phyloP scores from a whole-genome alignment of 441 rosid species.

The Populus trichocarpa region DNA sequence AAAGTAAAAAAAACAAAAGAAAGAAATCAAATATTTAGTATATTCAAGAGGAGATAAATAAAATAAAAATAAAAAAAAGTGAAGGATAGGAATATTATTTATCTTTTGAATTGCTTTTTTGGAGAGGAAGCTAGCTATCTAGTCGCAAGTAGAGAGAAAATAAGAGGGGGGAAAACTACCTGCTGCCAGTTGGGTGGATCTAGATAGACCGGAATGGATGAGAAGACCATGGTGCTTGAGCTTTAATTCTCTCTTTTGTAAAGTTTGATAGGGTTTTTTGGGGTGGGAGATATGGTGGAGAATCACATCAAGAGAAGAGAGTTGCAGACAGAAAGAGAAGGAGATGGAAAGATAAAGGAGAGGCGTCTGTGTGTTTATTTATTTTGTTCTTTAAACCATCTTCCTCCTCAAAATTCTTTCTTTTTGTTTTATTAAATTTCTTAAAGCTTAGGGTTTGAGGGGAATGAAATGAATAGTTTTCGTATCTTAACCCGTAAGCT shows the following conservation, averaged over 20 bases:
- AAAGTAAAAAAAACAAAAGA: conserved; percentile 1
- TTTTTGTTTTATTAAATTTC: conserved; percentile 51
- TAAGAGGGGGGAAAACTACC: conserved; percentile 25
- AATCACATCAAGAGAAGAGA: conserved; percentile 58
- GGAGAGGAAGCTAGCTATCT: conserved; percentile 24
- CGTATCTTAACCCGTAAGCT: conserved; percentile 42
- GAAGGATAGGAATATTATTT: conserved; percentile 33
- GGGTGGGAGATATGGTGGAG: conserved; percentile 39
- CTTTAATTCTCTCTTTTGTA: conserved; percentile 50
- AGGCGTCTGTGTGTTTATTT: conserved; percentile 29
- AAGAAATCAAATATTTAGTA: conserved; percentile 23
- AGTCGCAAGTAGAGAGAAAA: not conserved
- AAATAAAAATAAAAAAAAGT: conserved; percentile 3
- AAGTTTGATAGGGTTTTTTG: conserved; percentile 40
- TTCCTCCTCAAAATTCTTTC: conserved; percentile 17
- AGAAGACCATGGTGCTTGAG: conserved; percentile 69
- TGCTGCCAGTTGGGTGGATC: conserved; percentile 95
- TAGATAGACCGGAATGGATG: conserved; percentile 84
- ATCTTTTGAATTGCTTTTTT: conserved; percentile 26
- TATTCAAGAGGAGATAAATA: conserved; percentile 21
- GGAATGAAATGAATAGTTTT: conserved; percentile 18
- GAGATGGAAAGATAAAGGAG: conserved; percentile 39
- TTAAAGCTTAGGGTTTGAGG: conserved; percentile 24
- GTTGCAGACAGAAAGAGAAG: conserved; percentile 39
- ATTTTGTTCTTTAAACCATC: conserved; percentile 25